Evolutionary conservation across 2,329 filamentous ascomycete species (phyloP), one percentile per base, ranked within the genome.

Genomic region (Ophiostoma perfectum): DNA sequence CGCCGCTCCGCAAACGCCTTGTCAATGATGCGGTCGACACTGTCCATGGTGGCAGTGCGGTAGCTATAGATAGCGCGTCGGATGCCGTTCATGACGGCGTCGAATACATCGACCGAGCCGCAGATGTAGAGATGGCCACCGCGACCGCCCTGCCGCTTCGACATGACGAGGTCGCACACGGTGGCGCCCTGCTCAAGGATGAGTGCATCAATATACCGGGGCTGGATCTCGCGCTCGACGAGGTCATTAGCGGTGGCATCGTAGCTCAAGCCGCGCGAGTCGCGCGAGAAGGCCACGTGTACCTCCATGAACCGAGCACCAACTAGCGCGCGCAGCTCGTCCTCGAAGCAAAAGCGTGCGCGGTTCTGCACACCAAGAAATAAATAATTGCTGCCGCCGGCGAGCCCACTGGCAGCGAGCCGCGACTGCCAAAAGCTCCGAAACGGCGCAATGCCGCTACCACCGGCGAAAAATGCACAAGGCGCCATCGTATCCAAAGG

Each of bases 161-260:
- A 83, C 82, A 85, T 85, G 67, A 85, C 81, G 16, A 85, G 76
- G 66, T 85, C 83, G 42, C 82, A 84, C 7, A 86, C 78, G 0
- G 78, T 79, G 0, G 78, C 78, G 0, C 82, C 81, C 71, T 85
- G 82, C 70, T 85, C 82, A 0, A 81, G 77, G 38, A 85, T 84
- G 4, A 84, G 72, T 0, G 77, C 75, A 70, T 85, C 83, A 36
- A 85, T 84, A 69, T 85, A 85, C 3, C 83, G 78, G 11, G 83
- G 80, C 1, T 81, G 75, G 12, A 79, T 83, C 36, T 80, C 78
- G 68, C 78, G 81, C 72, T 85, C 83, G 0, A 84, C 76, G 4
- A 85, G 77, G 64, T 84, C 81, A 3, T 74, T 75, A 0, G 74
- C 66, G 3, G 75, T 69, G 2, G 74, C 70, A 66, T 85, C 82